phyloP scores from a whole-genome alignment of 331 rosid genomes.

The Malus hybrid region DNA sequence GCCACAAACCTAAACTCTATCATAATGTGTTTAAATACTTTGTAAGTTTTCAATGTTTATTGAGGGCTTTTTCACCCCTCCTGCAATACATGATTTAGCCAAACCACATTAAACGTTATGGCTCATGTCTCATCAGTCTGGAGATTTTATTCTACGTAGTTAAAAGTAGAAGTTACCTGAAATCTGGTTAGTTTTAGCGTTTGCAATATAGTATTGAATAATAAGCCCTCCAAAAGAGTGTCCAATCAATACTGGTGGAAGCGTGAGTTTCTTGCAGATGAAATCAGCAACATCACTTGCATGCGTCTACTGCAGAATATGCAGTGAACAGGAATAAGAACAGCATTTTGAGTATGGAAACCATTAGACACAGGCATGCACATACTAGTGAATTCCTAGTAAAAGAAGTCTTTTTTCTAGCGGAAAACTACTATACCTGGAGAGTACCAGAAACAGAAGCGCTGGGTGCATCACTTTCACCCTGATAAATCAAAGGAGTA shows the following conservation, averaged over 20 bases:
- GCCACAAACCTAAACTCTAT: neutral
- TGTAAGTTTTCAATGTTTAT: neutral
- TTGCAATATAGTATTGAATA: constrained; percentile 64
- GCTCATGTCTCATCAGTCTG: neutral
- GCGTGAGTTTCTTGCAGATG: constrained; percentile 31
- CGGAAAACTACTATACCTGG: constrained; percentile 40
- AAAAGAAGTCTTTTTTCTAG: neutral
- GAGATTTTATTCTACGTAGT: neutral
- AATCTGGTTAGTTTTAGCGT: constrained; percentile 25
- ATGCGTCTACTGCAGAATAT: constrained; percentile 72
- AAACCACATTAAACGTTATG: neutral
- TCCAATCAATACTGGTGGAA: constrained; percentile 72
- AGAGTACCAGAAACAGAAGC: constrained; percentile 80
- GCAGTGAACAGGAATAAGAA: constrained; percentile 19
- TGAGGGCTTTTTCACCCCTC: neutral
- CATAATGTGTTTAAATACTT: neutral
- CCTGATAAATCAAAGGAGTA: constrained; percentile 33
- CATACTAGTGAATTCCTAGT: neutral
- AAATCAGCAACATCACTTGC: constrained; percentile 79
- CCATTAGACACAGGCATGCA: neutral
- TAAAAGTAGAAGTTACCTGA: constrained; percentile 38
- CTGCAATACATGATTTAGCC: neutral
- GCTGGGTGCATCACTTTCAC: constrained; percentile 80
- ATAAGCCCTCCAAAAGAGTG: constrained; percentile 94
- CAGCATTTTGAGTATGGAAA: neutral